These are phyloP conservation scores for Lentinula detonsa DNA, from an alignment of 768 basidiomycete genomes.

Conservation along the genomic window DNA sequence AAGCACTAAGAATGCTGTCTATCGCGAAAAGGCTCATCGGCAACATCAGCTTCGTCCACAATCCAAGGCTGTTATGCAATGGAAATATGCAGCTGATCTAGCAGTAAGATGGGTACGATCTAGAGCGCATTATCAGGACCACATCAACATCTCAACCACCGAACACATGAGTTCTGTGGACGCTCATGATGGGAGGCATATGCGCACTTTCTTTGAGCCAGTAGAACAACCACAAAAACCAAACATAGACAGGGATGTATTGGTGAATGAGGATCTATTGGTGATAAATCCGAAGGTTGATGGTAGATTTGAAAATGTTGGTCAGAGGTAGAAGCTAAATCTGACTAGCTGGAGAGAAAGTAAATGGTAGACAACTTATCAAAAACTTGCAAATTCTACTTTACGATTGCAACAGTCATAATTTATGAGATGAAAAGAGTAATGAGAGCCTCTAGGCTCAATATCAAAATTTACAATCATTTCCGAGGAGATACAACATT, in stretches of 20 bases:
- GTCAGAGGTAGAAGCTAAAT: not conserved
- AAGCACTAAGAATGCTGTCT: constrained; percentile 38
- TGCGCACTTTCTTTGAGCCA: constrained; percentile 19
- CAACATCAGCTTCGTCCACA: constrained; percentile 14
- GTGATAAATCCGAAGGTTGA: constrained; percentile 25
- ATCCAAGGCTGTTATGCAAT: constrained; percentile 29
- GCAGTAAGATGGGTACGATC: constrained; percentile 42
- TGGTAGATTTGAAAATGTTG: not conserved
- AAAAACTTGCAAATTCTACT: too few relatives aligned
- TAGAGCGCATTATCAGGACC: constrained; percentile 47
- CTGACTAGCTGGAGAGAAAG: not conserved
- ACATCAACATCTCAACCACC: constrained; percentile 51
- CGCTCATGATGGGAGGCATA: constrained; percentile 54
- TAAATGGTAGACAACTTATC: not conserved
- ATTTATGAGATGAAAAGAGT: too few relatives aligned
- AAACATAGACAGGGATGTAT: constrained; percentile 36
- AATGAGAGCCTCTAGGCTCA: too few relatives aligned
- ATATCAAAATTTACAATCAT: too few relatives aligned
- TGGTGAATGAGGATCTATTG: constrained; percentile 46
- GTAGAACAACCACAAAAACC: not conserved
- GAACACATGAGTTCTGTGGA: constrained; percentile 82
- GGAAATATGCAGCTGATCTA: constrained; percentile 39
- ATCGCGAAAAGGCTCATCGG: constrained; percentile 36
- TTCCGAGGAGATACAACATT: too few relatives aligned
- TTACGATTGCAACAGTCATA: too few relatives aligned